These are phyloP conservation scores for Tolypocladium ovalisporum DNA, from an alignment of 2,329 filamentous ascomycete genomes.

Conservation along the genomic window DNA sequence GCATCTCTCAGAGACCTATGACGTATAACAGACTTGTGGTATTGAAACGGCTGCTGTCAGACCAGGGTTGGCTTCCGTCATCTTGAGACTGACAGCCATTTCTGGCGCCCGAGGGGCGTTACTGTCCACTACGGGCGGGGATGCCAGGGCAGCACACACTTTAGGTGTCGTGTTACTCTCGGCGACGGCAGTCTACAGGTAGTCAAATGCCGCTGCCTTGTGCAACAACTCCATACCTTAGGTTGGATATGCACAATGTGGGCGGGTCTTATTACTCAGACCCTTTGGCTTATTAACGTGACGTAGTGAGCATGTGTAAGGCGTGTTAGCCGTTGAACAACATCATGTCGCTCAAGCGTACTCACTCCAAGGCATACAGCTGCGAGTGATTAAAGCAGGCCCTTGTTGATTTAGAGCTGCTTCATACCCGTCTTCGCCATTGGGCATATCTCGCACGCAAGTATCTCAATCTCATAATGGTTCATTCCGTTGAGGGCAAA, in stretches of 20 bases:
- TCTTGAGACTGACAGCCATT: not conserved
- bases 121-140: not conserved
- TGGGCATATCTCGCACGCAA: not conserved
- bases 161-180: not conserved
- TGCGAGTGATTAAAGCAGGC: not conserved
- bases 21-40: not conserved
- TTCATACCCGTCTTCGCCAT: not conserved
- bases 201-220: not conserved
- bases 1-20: not conserved
- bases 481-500: slow-evolving; percentile 14
- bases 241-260: not conserved
- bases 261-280: not conserved
- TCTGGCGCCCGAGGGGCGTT: not conserved
- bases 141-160: not conserved
- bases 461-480: slow-evolving; percentile 2
- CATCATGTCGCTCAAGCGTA: not conserved
- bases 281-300: not conserved
- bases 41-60: not conserved
- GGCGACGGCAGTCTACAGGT: not conserved
- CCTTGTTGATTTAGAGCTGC: not conserved
- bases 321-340: not conserved
- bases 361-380: not conserved
- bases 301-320: not conserved
- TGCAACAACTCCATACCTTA: not conserved
- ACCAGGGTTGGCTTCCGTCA: not conserved